Evolutionary conservation across 2,329 filamentous ascomycete genomes (phyloP).

Genomic region (Grosmannia serpens): DNA sequence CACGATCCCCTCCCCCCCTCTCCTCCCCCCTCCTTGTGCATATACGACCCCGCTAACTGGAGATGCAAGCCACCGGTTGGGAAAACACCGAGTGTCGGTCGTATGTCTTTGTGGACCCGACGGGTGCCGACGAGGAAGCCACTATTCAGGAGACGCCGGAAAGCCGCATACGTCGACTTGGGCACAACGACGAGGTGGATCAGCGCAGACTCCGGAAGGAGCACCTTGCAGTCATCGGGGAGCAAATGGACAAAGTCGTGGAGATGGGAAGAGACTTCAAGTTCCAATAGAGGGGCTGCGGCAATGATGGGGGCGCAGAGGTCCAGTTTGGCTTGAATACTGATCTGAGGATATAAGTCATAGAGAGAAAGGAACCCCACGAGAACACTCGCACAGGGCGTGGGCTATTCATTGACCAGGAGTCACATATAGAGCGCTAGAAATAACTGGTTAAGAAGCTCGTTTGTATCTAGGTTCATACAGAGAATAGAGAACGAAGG

Average conservation of each 20-base stretch:
- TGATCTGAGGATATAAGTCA: background rate
- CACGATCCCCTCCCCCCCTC: background rate
- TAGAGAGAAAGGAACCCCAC: background rate
- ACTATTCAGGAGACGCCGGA: conserved; percentile 34
- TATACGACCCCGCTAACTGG: background rate
- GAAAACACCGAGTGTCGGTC: conserved; percentile 60
- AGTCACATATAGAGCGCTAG: background rate
- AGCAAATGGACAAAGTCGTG: background rate
- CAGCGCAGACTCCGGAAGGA: conserved; percentile 30
- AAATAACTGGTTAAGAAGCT: background rate
- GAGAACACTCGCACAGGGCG: background rate
- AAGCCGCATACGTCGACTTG: conserved; percentile 30
- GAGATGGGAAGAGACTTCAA: background rate
- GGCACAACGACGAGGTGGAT: conserved; percentile 31
- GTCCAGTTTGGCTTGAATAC: background rate
- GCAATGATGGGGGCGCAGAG: background rate
- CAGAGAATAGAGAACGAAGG: background rate
- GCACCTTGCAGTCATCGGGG: conserved; percentile 18
- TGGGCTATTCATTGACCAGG: background rate
- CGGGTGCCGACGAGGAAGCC: conserved; percentile 34
- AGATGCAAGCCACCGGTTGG: conserved; percentile 52
- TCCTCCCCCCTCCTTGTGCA: background rate
- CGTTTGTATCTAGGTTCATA: background rate
- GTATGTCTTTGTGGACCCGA: conserved; percentile 48
- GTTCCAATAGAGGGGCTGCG: background rate